A percentile compares a stretch with the other conserved stretches of the same genome.
Evolutionary conservation across 2,329 filamentous ascomycete species (phyloP).

Genomic region (Macrophomina phaseolina): DNA sequence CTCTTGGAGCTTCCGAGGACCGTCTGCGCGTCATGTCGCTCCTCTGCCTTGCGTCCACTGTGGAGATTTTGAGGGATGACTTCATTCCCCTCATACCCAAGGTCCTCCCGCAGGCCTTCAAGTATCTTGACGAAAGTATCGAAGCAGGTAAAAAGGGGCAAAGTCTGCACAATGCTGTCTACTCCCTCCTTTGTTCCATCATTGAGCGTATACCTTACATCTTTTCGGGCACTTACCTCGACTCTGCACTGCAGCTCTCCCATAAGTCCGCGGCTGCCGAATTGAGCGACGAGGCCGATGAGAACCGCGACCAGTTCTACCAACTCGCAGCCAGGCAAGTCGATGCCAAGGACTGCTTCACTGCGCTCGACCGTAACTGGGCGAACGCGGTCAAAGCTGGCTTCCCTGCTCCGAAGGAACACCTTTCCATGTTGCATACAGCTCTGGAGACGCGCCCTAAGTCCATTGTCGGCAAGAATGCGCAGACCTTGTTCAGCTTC

Average conservation of each 20-base stretch:
- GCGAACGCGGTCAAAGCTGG: slow-evolving; percentile 66
- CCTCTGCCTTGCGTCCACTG: slow-evolving; percentile 84
- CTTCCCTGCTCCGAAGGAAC: slow-evolving; percentile 68
- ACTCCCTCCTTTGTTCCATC: slow-evolving; percentile 77
- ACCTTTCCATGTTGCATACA: slow-evolving; percentile 70
- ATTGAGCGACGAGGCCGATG: slow-evolving; percentile 66
- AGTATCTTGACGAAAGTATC: slow-evolving; percentile 71
- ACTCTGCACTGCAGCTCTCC: slow-evolving; percentile 73
- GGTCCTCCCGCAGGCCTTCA: slow-evolving; percentile 73
- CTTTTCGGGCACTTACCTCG: slow-evolving; percentile 76
- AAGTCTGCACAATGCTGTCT: slow-evolving; percentile 80
- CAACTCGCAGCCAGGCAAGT: slow-evolving; percentile 77
- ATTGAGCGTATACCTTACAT: slow-evolving; percentile 88
- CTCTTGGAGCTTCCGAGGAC: slow-evolving; percentile 75
- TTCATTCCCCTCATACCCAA: slow-evolving; percentile 82
- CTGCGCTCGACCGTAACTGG: slow-evolving; percentile 76
- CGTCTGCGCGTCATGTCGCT: slow-evolving; percentile 82
- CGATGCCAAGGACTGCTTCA: slow-evolving; percentile 76
- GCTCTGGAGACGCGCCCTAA: slow-evolving; percentile 81
- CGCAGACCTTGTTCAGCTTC: slow-evolving; percentile 68
- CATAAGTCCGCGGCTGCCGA: slow-evolving; percentile 71
- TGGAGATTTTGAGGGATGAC: slow-evolving; percentile 85
- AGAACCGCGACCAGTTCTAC: slow-evolving; percentile 71
- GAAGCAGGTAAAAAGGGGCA: slow-evolving; percentile 58
- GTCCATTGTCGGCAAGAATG: slow-evolving; percentile 76